Evolutionary conservation across 805 yeast species (phyloP), one percentile per base, ranked within the genome.

Genomic region (Yarrowia deformans): DNA sequence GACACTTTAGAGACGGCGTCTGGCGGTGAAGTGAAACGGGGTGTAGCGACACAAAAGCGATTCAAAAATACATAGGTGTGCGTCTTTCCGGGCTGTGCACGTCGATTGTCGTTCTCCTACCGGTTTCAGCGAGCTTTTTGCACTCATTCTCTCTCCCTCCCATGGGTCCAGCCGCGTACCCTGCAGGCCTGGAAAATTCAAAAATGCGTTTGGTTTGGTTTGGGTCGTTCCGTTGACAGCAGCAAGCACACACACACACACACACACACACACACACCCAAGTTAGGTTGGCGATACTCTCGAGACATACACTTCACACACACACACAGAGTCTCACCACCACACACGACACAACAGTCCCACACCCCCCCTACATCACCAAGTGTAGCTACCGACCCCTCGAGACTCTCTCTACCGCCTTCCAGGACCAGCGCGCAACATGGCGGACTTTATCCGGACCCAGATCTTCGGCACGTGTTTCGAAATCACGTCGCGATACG

Each of bases 401-500:
- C 8, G 52, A 29, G 52, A 48, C 52, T 29, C 52, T 48, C 52
- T 48, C 34, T 48, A 48, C 18, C 18, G 18, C 34, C 32, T 14
- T 8, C 19, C 18, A 32, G 54, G 39, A 49, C 16, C 54, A 32
- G 39, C 54, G n/a, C 35, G 35, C n/a, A 68, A 68, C 40, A 75
- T 75, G 77, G 77, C 77, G 34, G 77, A 75, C 67, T 75, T 75
- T 69, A 75, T 75, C 67, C 70, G 97, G 81, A 91, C 97, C 9
- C 97, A 93, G 78, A 93, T 93, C 71, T 93, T 93, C 76, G 97
- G 97, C 64, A 93, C 98, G 1, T 94, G 93, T 55, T 93, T 93
- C 77, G 98, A 93, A 79, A 91, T 93, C 72, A 93, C 98, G 50
- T 88, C 77, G 69, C 69, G 78, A 74, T 95, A 95, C 81, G 86